These are phyloP conservation scores for Aspergillus leporis DNA, from an alignment of 495 filamentous ascomycete genomes.

Conservation along the genomic window DNA sequence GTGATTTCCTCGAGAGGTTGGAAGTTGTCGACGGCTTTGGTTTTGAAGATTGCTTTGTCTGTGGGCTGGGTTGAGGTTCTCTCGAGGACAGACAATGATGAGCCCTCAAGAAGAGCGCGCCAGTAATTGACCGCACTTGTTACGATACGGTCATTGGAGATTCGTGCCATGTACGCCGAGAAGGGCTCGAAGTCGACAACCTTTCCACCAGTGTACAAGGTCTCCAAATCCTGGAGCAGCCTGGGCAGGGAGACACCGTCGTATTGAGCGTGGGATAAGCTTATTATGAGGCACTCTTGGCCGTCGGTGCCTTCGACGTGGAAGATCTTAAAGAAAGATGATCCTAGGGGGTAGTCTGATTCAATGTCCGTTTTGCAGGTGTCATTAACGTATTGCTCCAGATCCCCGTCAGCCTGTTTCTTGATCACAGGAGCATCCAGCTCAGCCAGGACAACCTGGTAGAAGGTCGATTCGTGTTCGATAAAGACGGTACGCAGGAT, in stretches of 20 bases:
- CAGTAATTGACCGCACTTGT: slow-evolving; percentile 42
- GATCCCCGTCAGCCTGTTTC: slow-evolving; percentile 32
- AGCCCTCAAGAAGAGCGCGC: slow-evolving; percentile 53
- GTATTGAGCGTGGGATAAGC: slow-evolving; percentile 69
- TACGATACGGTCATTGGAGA: slow-evolving; percentile 17
- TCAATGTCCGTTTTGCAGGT: slow-evolving; percentile 43
- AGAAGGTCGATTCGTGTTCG: slow-evolving; percentile 43
- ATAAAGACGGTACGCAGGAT: slow-evolving; percentile 68
- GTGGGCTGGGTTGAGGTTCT: slow-evolving; percentile 33
- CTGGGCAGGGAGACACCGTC: slow-evolving; percentile 64
- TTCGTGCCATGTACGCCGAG: slow-evolving; percentile 47
- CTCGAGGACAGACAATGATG: slow-evolving; percentile 48
- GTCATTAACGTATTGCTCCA: slow-evolving; percentile 40
- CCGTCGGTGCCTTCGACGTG: slow-evolving; percentile 39
- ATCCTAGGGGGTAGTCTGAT: slow-evolving; percentile 50
- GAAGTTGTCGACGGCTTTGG: slow-evolving; percentile 42
- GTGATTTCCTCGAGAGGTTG: slow-evolving; percentile 51
- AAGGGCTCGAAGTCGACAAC: slow-evolving; percentile 47
- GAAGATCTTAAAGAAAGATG: slow-evolving; percentile 55
- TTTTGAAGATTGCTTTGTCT: slow-evolving; percentile 38
- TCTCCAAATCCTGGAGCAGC: slow-evolving; percentile 51
- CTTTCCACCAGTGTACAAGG: slow-evolving; percentile 38
- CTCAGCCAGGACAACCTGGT: slow-evolving; percentile 54
- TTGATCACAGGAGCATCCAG: slow-evolving; percentile 35
- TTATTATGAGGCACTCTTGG: slow-evolving; percentile 50